Percentiles rank a stretch among this genome's conserved stretches.
phyloP scores from a whole-genome alignment of 2,329 filamentous ascomycete species.

The Penicillium sp. region DNA sequence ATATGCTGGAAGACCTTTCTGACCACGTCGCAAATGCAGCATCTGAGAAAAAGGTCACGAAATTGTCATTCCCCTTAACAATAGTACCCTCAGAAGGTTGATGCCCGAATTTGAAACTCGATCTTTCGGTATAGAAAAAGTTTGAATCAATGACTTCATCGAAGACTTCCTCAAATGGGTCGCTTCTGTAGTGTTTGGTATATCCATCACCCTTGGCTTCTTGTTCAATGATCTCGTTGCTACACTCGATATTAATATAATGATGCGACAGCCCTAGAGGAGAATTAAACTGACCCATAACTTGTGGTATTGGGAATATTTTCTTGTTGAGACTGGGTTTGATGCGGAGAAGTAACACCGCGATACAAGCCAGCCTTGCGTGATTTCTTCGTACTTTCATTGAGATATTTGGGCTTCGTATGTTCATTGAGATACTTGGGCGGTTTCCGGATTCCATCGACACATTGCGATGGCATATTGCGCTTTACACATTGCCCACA shows the following conservation, averaged over 20 bases:
- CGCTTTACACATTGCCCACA: slow-evolving; percentile 10
- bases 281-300: background rate
- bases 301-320: background rate
- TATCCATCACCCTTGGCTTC: background rate
- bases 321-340: background rate
- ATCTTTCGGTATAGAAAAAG: background rate
- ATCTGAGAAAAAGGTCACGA: background rate
- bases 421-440: slow-evolving; percentile 10
- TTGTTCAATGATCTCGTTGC: background rate
- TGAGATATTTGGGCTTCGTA: slow-evolving; percentile 10
- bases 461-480: slow-evolving; percentile 3
- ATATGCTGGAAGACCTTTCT: background rate
- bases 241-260: background rate
- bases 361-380: background rate
- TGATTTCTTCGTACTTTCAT: background rate
- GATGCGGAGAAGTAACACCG: background rate
- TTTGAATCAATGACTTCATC: slow-evolving; percentile 3
- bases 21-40: background rate
- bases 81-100: background rate
- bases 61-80: background rate
- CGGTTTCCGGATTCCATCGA: slow-evolving; percentile 11
- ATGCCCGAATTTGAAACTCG: background rate
- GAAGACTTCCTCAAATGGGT: background rate
- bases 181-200: background rate
- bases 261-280: background rate